Conservation (phyloP, 2,329 filamentous ascomycete species). For the Diaporthe caulivora region DNA sequence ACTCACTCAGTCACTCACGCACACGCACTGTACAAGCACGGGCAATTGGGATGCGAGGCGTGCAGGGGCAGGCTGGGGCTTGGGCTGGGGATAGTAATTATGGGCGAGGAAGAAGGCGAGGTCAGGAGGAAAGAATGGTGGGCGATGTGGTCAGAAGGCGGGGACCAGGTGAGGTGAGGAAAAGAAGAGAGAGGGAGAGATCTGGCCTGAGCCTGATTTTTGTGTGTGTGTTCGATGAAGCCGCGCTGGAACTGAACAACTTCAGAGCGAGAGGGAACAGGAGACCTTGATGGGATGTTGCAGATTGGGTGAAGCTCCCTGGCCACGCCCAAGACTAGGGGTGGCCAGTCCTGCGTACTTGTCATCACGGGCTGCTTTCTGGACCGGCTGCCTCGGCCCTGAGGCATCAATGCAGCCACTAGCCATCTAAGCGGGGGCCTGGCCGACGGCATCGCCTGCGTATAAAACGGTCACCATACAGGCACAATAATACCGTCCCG, state of each 20-base stretch:
- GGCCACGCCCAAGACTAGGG: slow-evolving; percentile 26
- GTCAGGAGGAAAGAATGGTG: slow-evolving; percentile 1
- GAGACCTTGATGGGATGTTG: slow-evolving; percentile 37
- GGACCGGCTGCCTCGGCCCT: slow-evolving; percentile 23
- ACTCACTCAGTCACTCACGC: neutral
- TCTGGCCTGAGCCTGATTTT: slow-evolving; percentile 32
- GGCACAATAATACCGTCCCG: no score
- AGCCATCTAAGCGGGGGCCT: slow-evolving; percentile 17
- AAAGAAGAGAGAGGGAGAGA: slow-evolving; percentile 3
- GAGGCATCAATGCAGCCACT: slow-evolving; percentile 30
- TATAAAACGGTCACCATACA: neutral
- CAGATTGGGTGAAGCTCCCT: slow-evolving; percentile 36
- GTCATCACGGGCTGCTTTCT: slow-evolving; percentile 28
- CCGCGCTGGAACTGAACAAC: slow-evolving; percentile 32
- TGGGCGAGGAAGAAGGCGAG: no score
- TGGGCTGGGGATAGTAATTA: no score
- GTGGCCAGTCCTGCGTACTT: slow-evolving; percentile 16
- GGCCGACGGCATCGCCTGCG: no score
- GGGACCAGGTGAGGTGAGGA: slow-evolving; percentile 9
- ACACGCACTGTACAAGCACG: slow-evolving; percentile 17
- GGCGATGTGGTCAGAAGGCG: slow-evolving; percentile 9
- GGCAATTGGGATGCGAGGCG: slow-evolving; percentile 15
- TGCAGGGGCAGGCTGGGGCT: slow-evolving; percentile 3
- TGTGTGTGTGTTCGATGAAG: slow-evolving; percentile 28
- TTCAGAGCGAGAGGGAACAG: slow-evolving; percentile 32